These are phyloP conservation scores for Aspergillus japonicus DNA, from an alignment of 2,329 filamentous ascomycete genomes.

Conservation along the genomic window DNA sequence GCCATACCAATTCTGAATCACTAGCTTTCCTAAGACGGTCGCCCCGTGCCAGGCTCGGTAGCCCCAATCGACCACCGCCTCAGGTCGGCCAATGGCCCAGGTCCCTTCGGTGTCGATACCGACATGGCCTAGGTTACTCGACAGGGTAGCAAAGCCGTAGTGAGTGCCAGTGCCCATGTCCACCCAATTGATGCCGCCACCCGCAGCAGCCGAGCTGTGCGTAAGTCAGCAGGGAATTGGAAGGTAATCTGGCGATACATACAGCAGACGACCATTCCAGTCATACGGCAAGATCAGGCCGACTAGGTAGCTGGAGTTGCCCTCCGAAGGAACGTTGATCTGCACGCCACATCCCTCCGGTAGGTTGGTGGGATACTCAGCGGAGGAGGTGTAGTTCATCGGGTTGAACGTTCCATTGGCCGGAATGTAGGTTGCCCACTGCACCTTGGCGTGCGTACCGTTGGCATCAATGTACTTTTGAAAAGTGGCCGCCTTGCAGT, in stretches of 20 bases:
- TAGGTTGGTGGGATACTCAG: neutral
- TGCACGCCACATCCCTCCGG: neutral
- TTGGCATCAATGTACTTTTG: neutral
- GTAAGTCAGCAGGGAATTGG: neutral
- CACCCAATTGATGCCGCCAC: neutral
- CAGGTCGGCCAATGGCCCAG: neutral
- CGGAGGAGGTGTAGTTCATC: neutral
- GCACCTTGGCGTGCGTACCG: neutral
- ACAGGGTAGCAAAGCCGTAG: neutral
- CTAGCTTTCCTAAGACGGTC: neutral
- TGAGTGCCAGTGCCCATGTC: neutral
- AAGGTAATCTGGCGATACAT: neutral
- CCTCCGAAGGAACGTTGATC: neutral
- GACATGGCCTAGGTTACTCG: neutral
- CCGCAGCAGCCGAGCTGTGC: neutral
- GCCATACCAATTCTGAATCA: neutral
- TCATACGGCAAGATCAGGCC: neutral
- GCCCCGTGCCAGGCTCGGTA: slow-evolving; percentile 1
- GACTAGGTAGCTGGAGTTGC: neutral
- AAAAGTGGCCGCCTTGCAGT: neutral
- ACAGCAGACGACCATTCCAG: slow-evolving; percentile 1
- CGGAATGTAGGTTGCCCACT: neutral
- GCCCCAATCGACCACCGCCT: neutral
- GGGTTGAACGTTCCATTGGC: neutral
- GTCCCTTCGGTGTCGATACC: neutral